Conservation (phyloP, 805 yeast genomes). For the Pichia thaimueangensis region DNA sequence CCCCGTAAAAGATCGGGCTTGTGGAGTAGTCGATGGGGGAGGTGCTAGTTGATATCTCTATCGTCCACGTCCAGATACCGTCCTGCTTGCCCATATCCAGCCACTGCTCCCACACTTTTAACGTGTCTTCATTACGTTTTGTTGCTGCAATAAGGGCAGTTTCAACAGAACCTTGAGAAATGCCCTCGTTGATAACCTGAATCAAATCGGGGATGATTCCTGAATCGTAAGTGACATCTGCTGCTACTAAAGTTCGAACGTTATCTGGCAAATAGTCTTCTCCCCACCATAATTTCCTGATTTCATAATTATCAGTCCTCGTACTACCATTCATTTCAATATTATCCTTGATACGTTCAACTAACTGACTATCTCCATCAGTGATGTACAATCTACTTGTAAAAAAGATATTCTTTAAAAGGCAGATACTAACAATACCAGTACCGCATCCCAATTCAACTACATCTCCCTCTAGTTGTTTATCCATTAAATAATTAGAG, state of each 20-base stretch:
- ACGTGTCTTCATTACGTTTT: slow-evolving; percentile 53
- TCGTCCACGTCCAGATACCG: slow-evolving; percentile 23
- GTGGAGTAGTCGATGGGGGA: too few species aligned
- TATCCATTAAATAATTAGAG: slow-evolving; percentile 40
- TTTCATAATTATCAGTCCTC: slow-evolving; percentile 16
- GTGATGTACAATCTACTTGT: slow-evolving; percentile 38
- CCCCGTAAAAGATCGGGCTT: background rate
- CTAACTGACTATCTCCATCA: slow-evolving; percentile 59
- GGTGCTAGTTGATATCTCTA: too few species aligned
- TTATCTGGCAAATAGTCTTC: slow-evolving; percentile 35
- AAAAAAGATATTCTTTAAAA: slow-evolving; percentile 21
- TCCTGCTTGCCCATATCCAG: slow-evolving; percentile 26
- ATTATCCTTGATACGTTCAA: slow-evolving; percentile 41
- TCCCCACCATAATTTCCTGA: slow-evolving; percentile 57
- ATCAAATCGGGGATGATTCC: slow-evolving; percentile 50
- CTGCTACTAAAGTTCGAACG: slow-evolving; percentile 59
- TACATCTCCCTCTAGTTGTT: slow-evolving; percentile 21
- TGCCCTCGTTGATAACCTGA: slow-evolving; percentile 38
- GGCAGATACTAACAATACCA: slow-evolving; percentile 61
- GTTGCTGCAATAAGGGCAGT: slow-evolving; percentile 59
- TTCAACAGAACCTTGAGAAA: slow-evolving; percentile 21
- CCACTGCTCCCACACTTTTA: slow-evolving; percentile 35
- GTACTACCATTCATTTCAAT: slow-evolving; percentile 35
- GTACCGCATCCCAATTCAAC: slow-evolving; percentile 89
- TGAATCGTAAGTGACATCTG: slow-evolving; percentile 84